A percentile compares a stretch with the other conserved stretches of the same genome.
These are phyloP conservation scores for Blastomyces silverae DNA, from an alignment of 2,329 filamentous ascomycete species.

Conservation along the genomic window DNA sequence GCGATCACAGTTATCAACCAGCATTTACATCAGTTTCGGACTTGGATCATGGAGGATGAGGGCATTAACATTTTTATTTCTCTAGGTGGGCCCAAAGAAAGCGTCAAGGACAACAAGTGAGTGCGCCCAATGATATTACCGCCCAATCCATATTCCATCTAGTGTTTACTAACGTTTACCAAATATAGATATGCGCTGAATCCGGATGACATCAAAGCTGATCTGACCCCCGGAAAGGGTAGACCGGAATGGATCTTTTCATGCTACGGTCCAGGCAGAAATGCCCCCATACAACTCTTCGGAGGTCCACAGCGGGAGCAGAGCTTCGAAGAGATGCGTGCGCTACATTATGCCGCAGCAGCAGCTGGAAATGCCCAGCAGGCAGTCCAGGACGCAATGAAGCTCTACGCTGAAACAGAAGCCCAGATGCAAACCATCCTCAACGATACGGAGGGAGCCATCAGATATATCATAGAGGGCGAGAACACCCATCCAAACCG, in stretches of 20 bases:
- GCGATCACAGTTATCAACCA: not conserved
- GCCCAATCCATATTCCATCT: conserved; percentile 14
- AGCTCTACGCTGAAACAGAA: conserved; percentile 57
- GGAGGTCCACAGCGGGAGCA: conserved; percentile 72
- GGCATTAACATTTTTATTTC: conserved; percentile 18
- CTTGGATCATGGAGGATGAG: not conserved
- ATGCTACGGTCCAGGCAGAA: conserved; percentile 69
- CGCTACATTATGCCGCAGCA: conserved; percentile 61
- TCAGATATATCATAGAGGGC: conserved; percentile 60
- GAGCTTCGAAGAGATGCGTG: conserved; percentile 78
- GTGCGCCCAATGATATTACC: not conserved
- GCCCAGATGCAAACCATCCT: conserved; percentile 67
- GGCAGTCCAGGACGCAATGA: conserved; percentile 47
- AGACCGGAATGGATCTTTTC: conserved; percentile 80
- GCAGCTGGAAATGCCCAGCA: conserved; percentile 54
- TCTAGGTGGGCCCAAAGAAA: conserved; percentile 21
- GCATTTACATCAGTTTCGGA: not conserved
- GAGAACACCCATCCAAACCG: conserved; percentile 70
- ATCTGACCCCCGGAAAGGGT: conserved; percentile 57
- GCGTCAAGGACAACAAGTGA: conserved; percentile 18
- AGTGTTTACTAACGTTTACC: conserved; percentile 21
- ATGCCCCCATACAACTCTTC: conserved; percentile 75
- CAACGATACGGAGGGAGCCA: conserved; percentile 63
- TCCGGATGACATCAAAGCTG: conserved; percentile 55
- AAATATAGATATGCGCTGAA: conserved; percentile 48